Evolutionary conservation across 768 basidiomycete species (phyloP), one percentile per base, ranked within the genome.

Genomic region (Phaffia australis): DNA sequence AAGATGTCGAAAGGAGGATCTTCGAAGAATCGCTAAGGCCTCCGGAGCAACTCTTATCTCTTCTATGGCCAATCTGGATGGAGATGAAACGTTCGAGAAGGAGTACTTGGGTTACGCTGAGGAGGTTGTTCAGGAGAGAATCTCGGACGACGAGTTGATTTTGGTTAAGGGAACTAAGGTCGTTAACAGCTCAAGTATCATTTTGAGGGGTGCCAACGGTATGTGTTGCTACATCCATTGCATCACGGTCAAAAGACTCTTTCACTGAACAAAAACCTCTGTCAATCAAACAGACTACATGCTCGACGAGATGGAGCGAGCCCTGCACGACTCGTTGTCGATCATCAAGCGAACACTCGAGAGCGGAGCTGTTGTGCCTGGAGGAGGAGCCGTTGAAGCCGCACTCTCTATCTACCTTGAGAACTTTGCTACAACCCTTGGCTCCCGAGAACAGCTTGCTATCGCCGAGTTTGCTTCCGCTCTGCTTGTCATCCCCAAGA

Each of bases 231-330:
- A 14, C 46, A 21, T 5, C 25, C 3, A 23, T 32, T 64, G 32
- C 23, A 25, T 46, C 29, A 23, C 52, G n/a, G 9, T 23, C n/a
- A 54, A 54, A 54, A 23, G 5, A 15, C 16, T 54, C 5, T 23
- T 42, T 42, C 16, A 5, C 52, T 54, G 16, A 54, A 23, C 5
- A 54, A 54, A 4, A 9, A 42, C 4, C 50, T 16, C 25, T 32
- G 18, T 21, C 21, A 8, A n/a, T 11, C 27, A 5, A 5, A 3
- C 29, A 75, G 95, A 99, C 77, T 97, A 94, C 77, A 92, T 97
- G 88, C 79, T 98, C 72, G 95, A 99, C 76, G 95, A 99, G 81
- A 99, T 98, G 95, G 95, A 99, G 79, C 81, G 95, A 57, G 87
- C 90, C 0, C 77, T 98, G 71, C 94, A 99, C 75, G 95, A 99